Percentiles rank a stretch among this genome's conserved stretches.
These are phyloP conservation scores for Centella asiatica DNA, from an alignment of 129 eudicot species.

Conservation along the genomic window DNA sequence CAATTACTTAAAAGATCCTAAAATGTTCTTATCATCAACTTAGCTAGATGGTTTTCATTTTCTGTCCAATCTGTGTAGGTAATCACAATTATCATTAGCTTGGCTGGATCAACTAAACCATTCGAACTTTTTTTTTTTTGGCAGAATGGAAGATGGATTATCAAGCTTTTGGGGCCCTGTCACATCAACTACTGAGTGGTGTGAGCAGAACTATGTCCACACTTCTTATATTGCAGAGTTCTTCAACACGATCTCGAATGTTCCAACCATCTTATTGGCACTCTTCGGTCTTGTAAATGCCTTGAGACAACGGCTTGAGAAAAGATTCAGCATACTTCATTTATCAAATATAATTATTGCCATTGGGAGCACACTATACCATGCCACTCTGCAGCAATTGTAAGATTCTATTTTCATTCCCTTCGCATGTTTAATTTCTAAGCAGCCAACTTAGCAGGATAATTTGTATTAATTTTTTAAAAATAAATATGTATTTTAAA, in stretches of 20 bases:
- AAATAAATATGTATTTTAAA: no score
- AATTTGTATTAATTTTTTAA: no score
- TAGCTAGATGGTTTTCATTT: no score
- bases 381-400: constrained; percentile 56
- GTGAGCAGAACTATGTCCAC: constrained; percentile 52
- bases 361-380: constrained; percentile 56
- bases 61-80: no score
- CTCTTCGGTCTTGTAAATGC: constrained; percentile 50
- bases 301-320: constrained; percentile 59
- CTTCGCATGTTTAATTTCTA: not conserved
- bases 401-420: constrained; percentile 19
- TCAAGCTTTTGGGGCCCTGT: constrained; percentile 77
- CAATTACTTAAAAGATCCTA: no score
- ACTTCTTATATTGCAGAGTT: constrained; percentile 65
- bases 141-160: constrained; percentile 53
- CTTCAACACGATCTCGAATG: constrained; percentile 54
- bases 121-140: no score
- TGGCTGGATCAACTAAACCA: no score
- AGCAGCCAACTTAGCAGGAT: not conserved
- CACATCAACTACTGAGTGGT: constrained; percentile 54
- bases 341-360: constrained; percentile 57
- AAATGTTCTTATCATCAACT: no score
- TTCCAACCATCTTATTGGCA: constrained; percentile 46
- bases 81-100: no score
- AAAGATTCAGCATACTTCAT: constrained; percentile 61